Evolutionary conservation across 805 yeast species (phyloP), one percentile per base, ranked within the genome.

Genomic region (Candida golubevii): DNA sequence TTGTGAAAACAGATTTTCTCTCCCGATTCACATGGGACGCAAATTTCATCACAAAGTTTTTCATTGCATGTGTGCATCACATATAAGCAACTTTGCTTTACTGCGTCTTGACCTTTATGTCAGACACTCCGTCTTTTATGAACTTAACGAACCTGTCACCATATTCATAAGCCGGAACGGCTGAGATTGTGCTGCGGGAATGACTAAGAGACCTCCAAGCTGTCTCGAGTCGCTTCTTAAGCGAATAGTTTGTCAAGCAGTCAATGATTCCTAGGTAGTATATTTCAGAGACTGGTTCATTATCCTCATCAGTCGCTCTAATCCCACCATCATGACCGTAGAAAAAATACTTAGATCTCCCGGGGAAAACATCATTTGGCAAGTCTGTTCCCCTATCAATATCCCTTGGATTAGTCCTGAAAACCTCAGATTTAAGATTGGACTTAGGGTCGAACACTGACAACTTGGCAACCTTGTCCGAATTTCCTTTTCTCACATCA

Each of bases 211-310:
- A 75, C 61, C 96, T 78, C 82, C 89, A 85, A 50, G 87, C 78
- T 0, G 98, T 91, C 60, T 93, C 99, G 37, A 89, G 62, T 50
- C 78, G 76, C 61, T 93, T 93, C 52, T 80, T 67, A 18, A 83
- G 63, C 0, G 86, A 80, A 56, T 88, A 88, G 50, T 80, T 79
- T 0, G 99, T 93, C 53, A 93, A 71, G 65, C 96, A 91, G 60
- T 93, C 99, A 51, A 93, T 93, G 33, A 93, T 83, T 8, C 99
- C 99, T 55, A 93, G 68, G 58, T 90, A 93, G 65, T 93, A 93
- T 7, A 91, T 78, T 43, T 83, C 78, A 28, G 79, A 72, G 31
- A 78, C 58, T 23, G 88, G 86, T 38, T 78, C 74, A 58, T 84
- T 74, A 29, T 75, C 55, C 42, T 71, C 81, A 57, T 83, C 78